phyloP scores from a whole-genome alignment of 805 yeast genomes.

The Scheffersomyces lignosus region DNA sequence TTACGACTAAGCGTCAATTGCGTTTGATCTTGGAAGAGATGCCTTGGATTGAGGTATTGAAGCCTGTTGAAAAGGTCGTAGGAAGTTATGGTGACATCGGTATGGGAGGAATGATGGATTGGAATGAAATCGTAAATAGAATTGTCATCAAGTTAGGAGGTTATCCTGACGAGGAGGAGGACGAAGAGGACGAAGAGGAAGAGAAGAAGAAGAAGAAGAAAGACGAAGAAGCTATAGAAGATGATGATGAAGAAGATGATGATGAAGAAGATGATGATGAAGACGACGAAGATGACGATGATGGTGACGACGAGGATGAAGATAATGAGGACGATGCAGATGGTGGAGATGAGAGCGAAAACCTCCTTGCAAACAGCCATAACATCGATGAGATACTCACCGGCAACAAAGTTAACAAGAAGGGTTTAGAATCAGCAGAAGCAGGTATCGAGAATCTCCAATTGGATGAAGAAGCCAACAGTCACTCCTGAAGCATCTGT shows the following conservation, averaged over 20 bases:
- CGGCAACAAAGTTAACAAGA: background rate
- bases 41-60: constrained; percentile 93
- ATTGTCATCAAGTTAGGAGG: constrained; percentile 68
- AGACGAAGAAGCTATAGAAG: constrained; percentile 35
- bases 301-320: constrained; percentile 47
- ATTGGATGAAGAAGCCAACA: background rate
- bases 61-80: constrained; percentile 91
- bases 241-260: constrained; percentile 26
- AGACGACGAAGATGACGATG: constrained; percentile 43
- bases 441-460: background rate
- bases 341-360: constrained; percentile 12
- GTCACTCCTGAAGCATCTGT: too few species aligned
- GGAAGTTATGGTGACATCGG: constrained; percentile 96
- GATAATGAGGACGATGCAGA: constrained; percentile 36
- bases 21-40: constrained; percentile 78
- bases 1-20: constrained; percentile 82
- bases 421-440: background rate
- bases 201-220: constrained; percentile 42
- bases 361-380: constrained; percentile 2
- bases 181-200: constrained; percentile 48
- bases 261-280: constrained; percentile 37
- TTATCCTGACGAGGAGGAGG: constrained; percentile 50
- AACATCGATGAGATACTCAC: background rate
- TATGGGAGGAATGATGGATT: constrained; percentile 99
- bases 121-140: constrained; percentile 89